Percentiles rank a stretch among this genome's conserved stretches.
Conservation (phyloP, 495 filamentous ascomycete species). For the Penicillium taxi region DNA sequence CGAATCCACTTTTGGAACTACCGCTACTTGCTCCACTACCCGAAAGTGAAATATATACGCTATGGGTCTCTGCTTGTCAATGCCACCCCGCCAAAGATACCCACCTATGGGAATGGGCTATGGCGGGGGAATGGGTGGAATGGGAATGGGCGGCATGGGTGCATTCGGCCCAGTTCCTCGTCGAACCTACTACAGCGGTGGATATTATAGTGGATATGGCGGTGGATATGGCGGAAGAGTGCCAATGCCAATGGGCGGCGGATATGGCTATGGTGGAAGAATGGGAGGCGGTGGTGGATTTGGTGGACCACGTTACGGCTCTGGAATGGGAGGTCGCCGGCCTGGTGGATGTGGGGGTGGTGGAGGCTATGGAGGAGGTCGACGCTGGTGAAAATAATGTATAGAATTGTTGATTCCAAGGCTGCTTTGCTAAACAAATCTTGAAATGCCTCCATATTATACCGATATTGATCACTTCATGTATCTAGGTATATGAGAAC, state of each 20-base stretch:
- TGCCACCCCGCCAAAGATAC: constrained; percentile 6
- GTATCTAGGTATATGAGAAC: too few species aligned
- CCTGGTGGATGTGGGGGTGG: constrained; percentile 1
- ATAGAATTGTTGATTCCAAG: constrained; percentile 35
- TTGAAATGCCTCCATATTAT: constrained; percentile 28
- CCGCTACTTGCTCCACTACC: too few species aligned
- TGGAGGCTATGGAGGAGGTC: constrained; percentile 7
- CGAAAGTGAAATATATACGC: too few species aligned
- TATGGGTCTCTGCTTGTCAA: constrained; percentile 18
- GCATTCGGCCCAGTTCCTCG: constrained; percentile 10
- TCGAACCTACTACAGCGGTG: constrained; percentile 3
- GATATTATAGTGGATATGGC: constrained; percentile 7
- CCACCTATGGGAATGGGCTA: constrained; percentile 7
- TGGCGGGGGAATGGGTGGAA: too few species aligned
- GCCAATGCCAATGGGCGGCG: constrained; percentile 5
- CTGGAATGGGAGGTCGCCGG: too few species aligned
- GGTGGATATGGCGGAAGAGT: constrained; percentile 3
- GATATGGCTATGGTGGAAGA: constrained; percentile 3
- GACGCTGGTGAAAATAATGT: constrained; percentile 1
- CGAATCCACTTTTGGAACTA: too few species aligned
- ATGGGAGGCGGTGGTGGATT: constrained; percentile 2
- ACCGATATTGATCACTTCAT: too few species aligned
- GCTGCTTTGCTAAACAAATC: constrained; percentile 30
- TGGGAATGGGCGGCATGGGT: too few species aligned
- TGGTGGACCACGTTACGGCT: neutral